Evolutionary conservation across 192 early-diverging fungal genomes (phyloP).

Genomic region (Rhizophagus clarus): DNA sequence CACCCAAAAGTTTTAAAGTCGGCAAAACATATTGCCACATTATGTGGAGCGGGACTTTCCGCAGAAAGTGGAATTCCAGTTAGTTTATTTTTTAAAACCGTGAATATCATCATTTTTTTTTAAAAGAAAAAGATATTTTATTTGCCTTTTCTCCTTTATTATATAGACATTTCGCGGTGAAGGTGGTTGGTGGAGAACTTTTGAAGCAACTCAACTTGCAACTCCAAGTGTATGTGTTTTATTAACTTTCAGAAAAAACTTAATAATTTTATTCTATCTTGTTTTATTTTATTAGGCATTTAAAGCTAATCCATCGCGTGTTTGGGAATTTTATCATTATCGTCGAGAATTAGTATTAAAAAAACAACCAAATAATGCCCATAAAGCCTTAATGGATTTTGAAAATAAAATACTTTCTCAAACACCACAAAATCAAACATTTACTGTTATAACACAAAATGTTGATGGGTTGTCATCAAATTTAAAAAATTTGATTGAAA

Average conservation of each 20-base stretch:
- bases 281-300: constrained; percentile 26
- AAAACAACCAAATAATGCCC: constrained; percentile 22
- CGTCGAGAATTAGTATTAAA: constrained; percentile 30
- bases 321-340: constrained; percentile 37
- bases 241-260: background rate
- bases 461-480: constrained; percentile 22
- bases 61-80: constrained; percentile 30
- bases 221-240: background rate
- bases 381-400: constrained; percentile 27
- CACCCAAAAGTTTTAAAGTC: background rate
- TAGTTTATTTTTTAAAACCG: background rate
- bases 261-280: background rate
- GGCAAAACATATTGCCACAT: constrained; percentile 19
- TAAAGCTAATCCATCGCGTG: constrained; percentile 20
- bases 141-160: background rate
- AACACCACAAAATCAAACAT: constrained; percentile 5
- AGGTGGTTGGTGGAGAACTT: constrained; percentile 21
- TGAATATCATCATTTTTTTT: too few relatives aligned
- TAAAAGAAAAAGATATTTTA: background rate
- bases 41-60: constrained; percentile 27
- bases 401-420: constrained; percentile 10
- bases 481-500: constrained; percentile 27
- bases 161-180: constrained; percentile 29
- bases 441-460: constrained; percentile 35
- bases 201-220: constrained; percentile 13